A percentile compares a stretch with the other conserved stretches of the same genome.
These are phyloP conservation scores for Coprinopsis sp. DNA, from an alignment of 768 basidiomycete genomes.

Conservation along the genomic window DNA sequence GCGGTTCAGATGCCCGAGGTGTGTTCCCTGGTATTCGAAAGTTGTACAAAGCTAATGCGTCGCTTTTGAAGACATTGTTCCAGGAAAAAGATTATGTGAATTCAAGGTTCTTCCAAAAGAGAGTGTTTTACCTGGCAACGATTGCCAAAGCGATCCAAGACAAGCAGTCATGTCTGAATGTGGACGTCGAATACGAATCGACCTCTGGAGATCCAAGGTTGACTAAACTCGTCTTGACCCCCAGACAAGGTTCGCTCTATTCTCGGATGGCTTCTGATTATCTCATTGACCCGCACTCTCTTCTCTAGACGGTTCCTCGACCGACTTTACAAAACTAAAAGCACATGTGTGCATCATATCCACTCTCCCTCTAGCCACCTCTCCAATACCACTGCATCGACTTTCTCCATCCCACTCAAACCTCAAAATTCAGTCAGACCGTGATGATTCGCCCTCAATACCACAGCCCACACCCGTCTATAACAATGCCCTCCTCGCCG, in stretches of 20 bases:
- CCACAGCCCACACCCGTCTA: slow-evolving; percentile 67
- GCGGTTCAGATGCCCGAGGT: slow-evolving; percentile 87
- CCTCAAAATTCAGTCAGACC: slow-evolving; percentile 24
- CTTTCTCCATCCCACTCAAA: slow-evolving; percentile 77
- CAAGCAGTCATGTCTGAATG: slow-evolving; percentile 40
- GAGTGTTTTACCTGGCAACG: slow-evolving; percentile 82
- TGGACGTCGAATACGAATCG: slow-evolving; percentile 61
- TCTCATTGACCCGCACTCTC: slow-evolving; percentile 15
- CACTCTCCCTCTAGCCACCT: slow-evolving; percentile 48
- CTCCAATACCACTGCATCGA: slow-evolving; percentile 61
- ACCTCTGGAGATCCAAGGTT: slow-evolving; percentile 57
- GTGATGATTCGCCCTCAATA: slow-evolving; percentile 17
- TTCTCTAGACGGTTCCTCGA: slow-evolving; percentile 51
- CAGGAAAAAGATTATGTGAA: slow-evolving; percentile 95
- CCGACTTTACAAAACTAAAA: slow-evolving; percentile 64
- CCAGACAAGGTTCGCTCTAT: slow-evolving; percentile 42
- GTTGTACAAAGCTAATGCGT: slow-evolving; percentile 12
- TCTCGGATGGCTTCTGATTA: slow-evolving; percentile 19
- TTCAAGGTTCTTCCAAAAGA: slow-evolving; percentile 87
- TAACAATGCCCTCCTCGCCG: slow-evolving; percentile 65
- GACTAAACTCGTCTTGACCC: slow-evolving; percentile 58
- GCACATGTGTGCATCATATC: slow-evolving; percentile 74
- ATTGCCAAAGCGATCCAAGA: slow-evolving; percentile 59
- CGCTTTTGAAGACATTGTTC: slow-evolving; percentile 57
- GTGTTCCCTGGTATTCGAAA: slow-evolving; percentile 21